phyloP scores from a whole-genome alignment of 495 filamentous ascomycete species.

The Aspergillus saccharolyticus region DNA sequence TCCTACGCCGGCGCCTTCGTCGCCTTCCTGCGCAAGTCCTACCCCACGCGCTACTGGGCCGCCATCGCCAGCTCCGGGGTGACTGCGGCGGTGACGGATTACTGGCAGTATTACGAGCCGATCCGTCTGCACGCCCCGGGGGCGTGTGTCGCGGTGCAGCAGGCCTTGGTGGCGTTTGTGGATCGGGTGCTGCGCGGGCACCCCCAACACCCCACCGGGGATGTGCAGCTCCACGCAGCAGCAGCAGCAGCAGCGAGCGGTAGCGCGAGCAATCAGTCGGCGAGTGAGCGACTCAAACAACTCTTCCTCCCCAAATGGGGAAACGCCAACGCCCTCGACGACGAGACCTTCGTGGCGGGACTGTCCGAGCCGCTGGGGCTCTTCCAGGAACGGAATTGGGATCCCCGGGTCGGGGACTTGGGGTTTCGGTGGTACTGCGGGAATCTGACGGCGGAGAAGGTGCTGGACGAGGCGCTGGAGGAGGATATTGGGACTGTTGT shows the following conservation, averaged over 20 bases:
- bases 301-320: too few relatives aligned
- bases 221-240: too few relatives aligned
- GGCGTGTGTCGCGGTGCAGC: constrained; percentile 50
- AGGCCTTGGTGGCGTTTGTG: constrained; percentile 54
- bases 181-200: constrained; percentile 60
- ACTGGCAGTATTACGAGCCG: constrained; percentile 66
- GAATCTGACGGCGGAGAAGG: constrained; percentile 43
- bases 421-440: constrained; percentile 55
- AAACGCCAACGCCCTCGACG: too few relatives aligned
- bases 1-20: constrained; percentile 70
- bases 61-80: constrained; percentile 69
- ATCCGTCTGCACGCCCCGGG: constrained; percentile 52
- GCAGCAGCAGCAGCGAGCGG: too few relatives aligned
- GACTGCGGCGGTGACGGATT: constrained; percentile 65
- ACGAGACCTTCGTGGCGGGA: constrained; percentile 57
- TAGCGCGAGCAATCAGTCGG: too few relatives aligned
- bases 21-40: constrained; percentile 62
- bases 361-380: constrained; percentile 46
- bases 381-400: constrained; percentile 67
- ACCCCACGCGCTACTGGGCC: constrained; percentile 65
- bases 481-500: neutral
- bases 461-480: neutral
- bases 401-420: constrained; percentile 51
- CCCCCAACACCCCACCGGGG: too few relatives aligned
- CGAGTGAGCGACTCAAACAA: too few relatives aligned